Evolutionary conservation across 495 filamentous ascomycete genomes (phyloP).

Genomic region (Neurospora pannonica): DNA sequence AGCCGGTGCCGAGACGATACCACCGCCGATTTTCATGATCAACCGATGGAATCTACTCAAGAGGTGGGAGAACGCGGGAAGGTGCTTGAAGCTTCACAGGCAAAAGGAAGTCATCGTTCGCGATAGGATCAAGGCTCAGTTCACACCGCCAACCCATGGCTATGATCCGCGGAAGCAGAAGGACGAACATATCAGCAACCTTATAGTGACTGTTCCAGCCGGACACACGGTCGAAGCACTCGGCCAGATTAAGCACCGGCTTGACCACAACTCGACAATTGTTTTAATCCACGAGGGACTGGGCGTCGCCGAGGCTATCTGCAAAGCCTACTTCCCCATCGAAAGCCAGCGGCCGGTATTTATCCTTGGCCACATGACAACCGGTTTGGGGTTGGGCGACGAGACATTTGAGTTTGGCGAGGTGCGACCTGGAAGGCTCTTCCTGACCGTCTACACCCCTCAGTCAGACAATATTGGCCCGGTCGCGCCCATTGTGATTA

Average conservation of each 20-base stretch:
- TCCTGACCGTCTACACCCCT: conserved; percentile 14
- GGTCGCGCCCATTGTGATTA: not conserved
- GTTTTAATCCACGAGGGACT: conserved; percentile 77
- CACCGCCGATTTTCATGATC: conserved; percentile 21
- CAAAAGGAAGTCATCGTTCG: conserved; percentile 2
- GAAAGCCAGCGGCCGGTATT: conserved; percentile 58
- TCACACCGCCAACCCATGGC: not conserved
- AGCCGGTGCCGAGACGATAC: conserved; percentile 21
- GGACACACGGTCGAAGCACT: conserved; percentile 48
- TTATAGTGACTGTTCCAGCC: conserved; percentile 64
- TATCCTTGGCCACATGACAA: conserved; percentile 61
- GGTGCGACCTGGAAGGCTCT: conserved; percentile 35
- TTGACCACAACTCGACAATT: conserved; percentile 66
- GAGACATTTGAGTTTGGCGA: conserved; percentile 50
- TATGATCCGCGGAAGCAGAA: conserved; percentile 9
- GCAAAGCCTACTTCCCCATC: conserved; percentile 57
- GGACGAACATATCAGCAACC: conserved; percentile 51
- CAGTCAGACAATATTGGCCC: not conserved
- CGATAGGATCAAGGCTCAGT: conserved; percentile 11
- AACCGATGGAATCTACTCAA: conserved; percentile 7
- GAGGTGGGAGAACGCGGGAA: conserved; percentile 16
- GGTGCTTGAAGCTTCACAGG: conserved; percentile 15
- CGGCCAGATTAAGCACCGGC: conserved; percentile 46
- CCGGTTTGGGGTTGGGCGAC: conserved; percentile 40
- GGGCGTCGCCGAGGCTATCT: conserved; percentile 68